Conservation (phyloP, 1,139 yeast genomes). For the Yamadazyma atmosphaerica region DNA sequence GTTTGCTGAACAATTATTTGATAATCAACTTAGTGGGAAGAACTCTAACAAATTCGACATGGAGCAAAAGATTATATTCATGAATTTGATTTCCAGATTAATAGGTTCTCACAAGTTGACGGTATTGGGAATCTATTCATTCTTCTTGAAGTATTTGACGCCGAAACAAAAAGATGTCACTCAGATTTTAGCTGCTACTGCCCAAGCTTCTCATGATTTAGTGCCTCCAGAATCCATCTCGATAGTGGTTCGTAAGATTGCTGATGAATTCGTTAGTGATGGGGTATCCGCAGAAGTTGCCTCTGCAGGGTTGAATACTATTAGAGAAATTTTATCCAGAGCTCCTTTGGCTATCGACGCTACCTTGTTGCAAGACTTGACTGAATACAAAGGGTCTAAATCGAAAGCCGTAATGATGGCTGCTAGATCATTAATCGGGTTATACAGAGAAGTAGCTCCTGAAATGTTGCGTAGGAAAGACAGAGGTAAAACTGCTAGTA, state of each 20-base stretch:
- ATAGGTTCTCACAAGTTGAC: constrained; percentile 94
- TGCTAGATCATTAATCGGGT: constrained; percentile 81
- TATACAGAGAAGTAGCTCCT: constrained; percentile 94
- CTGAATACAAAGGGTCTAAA: constrained; percentile 89
- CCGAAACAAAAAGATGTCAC: constrained; percentile 95
- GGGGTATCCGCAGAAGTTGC: constrained; percentile 99
- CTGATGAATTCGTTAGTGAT: constrained; percentile 96
- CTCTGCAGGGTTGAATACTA: constrained; percentile 94
- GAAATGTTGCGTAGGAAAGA: constrained; percentile 89
- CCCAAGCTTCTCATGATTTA: constrained; percentile 94
- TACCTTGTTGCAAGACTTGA: constrained; percentile 80
- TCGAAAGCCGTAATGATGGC: constrained; percentile 94
- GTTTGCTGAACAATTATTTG: constrained; percentile 83
- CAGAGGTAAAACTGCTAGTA: constrained; percentile 87
- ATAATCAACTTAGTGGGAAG: constrained; percentile 68
- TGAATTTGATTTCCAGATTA: constrained; percentile 83
- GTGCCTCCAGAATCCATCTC: constrained; percentile 92
- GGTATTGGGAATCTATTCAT: constrained; percentile 85
- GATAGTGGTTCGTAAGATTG: constrained; percentile 83
- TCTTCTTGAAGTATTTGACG: constrained; percentile 81
- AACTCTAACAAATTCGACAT: constrained; percentile 67
- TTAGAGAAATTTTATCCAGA: constrained; percentile 87
- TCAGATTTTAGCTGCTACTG: constrained; percentile 93
- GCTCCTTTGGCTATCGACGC: constrained; percentile 93
- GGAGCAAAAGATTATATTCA: constrained; percentile 84